Base-by-base conservation (phyloP, 139 green algal genomes). In the Coelastrella sp. region DNA sequence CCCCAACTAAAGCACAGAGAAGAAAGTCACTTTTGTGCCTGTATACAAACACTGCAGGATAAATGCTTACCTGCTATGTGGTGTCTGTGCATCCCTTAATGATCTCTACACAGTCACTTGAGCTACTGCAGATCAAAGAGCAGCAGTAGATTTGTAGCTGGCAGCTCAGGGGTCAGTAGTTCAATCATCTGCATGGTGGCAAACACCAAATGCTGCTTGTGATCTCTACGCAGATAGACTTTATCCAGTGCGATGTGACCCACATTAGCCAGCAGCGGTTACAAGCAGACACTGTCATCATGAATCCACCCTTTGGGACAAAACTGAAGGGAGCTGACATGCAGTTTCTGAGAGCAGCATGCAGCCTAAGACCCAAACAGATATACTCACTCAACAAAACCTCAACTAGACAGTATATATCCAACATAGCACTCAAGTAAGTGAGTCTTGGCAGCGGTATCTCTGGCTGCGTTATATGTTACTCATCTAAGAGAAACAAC, bases 301-400 rank as follows among this genome's bases (percentile, higher is more conserved):
- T 96, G 94, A 99, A 99, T 93, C 97, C 98, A 7, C 98, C 98
- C 3, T 99, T 99, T 95, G 98, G 98, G 8, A 99, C 98, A 8
- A 91, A 95, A 5, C 77, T 74, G 4, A 98, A 98, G 89, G 97
- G 98, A 0, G 98, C 96, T 3, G 98, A 99, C 92, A 94, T 98
- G 89, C 93, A 95, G n/a, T 99, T 99, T 73, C 90, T 99, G 57
- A 16, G 90, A 7, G 92, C 93, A 32, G 98, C 97, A 10, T 96
- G 98, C 85, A 32, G 78, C 32, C 88, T 97, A 7, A 19, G 66
- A 19, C 66, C 65, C 5, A 57, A 19, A 56, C 86, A 95, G 5
- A 89, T 99, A n/a, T 99, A 99, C 91, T 98, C 96, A 0, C 92
- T 99, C 71, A 97, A 99, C 93, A 99, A 99, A 92, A 91, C 74